phyloP scores from a whole-genome alignment of 2,329 filamentous ascomycete genomes.

The Neobulgaria alba region DNA sequence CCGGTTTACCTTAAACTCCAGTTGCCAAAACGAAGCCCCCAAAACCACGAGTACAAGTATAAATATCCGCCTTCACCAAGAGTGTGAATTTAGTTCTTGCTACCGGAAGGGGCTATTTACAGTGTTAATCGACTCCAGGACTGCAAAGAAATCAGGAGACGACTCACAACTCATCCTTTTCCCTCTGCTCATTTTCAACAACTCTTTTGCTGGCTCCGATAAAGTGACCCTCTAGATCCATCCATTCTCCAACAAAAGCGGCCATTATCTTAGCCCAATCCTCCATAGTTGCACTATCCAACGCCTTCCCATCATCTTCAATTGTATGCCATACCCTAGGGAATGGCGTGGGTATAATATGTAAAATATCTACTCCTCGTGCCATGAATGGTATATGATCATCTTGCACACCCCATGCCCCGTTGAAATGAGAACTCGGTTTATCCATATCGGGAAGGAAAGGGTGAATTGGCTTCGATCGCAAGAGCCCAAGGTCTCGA shows the following conservation, averaged over 20 bases:
- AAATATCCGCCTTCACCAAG: too few species aligned
- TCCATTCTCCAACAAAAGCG: conserved; percentile 84
- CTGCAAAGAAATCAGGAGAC: conserved; percentile 8
- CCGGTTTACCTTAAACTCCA: too few species aligned
- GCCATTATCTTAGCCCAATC: conserved; percentile 84
- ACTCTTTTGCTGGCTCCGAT: conserved; percentile 12
- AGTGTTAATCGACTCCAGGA: background rate
- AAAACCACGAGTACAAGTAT: too few species aligned
- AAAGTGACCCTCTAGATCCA: conserved; percentile 55
- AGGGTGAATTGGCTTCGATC: conserved; percentile 43
- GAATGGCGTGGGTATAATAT: conserved; percentile 81
- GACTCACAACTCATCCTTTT: conserved; percentile 28
- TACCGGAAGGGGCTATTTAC: too few species aligned
- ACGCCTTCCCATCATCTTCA: conserved; percentile 72
- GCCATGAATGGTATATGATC: conserved; percentile 89
- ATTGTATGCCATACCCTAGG: conserved; percentile 81
- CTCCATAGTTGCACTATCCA: conserved; percentile 69
- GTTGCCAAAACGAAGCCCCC: too few species aligned
- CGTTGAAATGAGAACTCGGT: conserved; percentile 37
- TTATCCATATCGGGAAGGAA: conserved; percentile 63
- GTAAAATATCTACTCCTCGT: conserved; percentile 78
- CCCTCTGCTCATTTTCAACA: conserved; percentile 15
- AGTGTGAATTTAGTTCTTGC: too few species aligned
- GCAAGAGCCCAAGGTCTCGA: conserved; percentile 56
- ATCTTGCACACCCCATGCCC: conserved; percentile 57